Evolutionary conservation across 2,329 filamentous ascomycete genomes (phyloP), one percentile per base, ranked within the genome.

Genomic region (Paraconiothyrium sp.): DNA sequence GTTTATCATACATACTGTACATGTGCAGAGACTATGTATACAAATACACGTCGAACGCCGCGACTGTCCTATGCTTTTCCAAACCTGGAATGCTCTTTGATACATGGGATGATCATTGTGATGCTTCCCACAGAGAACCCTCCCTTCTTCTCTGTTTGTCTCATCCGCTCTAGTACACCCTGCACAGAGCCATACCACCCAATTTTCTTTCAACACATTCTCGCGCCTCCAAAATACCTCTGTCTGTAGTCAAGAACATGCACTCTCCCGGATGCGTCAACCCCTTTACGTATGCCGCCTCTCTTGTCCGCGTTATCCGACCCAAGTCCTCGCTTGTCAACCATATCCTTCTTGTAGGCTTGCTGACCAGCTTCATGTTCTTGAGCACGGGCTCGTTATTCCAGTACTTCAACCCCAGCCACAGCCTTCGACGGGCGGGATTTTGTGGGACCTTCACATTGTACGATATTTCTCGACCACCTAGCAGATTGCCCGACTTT

Each of bases 371-470:
- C 52, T 80, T 78, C 72, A 94, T 85, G 66, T 87, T 85, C 64
- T 83, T 84, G 68, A 97, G 81, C 24, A 97, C 93, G 6, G 94
- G 92, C 78, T 89, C 84, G 74, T 91, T 91, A 69, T 93, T 89
- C 87, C 88, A 92, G 85, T 97, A 97, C 82, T 97, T 97, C 72
- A 97, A 82, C 1, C 93, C 93, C 13, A 97, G 80, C 94, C 94
- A 97, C 67, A 97, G 82, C 62, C 94, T 85, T 75, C 92, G 86
- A 43, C 83, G 85, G 4, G 93, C 86, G 41, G 93, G 87, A 79
- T 96, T 97, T 52, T 67, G 57, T 6, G 78, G 78, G 13, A 80
- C 73, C 47, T 68, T 59, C 52, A 73, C 67, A 14, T 71, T 62
- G 61, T 73, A 63, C 7, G 68, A 54, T 37, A 64, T 58, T 35